phyloP scores from a whole-genome alignment of 768 basidiomycete species.

The Mycena pura region DNA sequence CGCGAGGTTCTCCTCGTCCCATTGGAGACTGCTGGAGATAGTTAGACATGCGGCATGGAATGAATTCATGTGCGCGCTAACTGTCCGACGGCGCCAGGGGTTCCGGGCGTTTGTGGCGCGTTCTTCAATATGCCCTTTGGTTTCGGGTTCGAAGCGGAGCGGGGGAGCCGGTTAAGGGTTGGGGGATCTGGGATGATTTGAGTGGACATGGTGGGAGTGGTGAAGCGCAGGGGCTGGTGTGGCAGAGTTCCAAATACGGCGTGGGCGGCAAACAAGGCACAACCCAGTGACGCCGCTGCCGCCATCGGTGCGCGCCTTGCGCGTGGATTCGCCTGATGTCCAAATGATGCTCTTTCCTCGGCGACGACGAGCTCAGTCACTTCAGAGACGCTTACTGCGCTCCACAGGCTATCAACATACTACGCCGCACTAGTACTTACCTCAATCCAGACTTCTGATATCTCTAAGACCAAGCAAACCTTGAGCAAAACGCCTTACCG shows the following conservation, averaged over 20 bases:
- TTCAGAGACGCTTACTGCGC: no score
- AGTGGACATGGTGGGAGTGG: slow-evolving; percentile 29
- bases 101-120: slow-evolving; percentile 54
- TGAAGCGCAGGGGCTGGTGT: neutral
- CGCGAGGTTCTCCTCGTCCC: slow-evolving; percentile 95
- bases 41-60: slow-evolving; percentile 9
- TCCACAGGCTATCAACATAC: no score
- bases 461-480: no score
- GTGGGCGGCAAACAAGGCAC: slow-evolving; percentile 2
- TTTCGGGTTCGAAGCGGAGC: slow-evolving; percentile 71
- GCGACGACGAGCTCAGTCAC: no score
- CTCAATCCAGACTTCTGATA: no score
- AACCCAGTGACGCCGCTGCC: no score
- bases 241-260: slow-evolving; percentile 15
- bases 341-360: no score
- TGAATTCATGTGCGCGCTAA: slow-evolving; percentile 41
- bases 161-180: slow-evolving; percentile 56
- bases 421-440: no score
- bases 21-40: slow-evolving; percentile 70
- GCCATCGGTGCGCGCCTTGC: no score
- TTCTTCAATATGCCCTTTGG: slow-evolving; percentile 94
- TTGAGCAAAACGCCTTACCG: no score
- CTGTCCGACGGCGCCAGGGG: slow-evolving; percentile 55
- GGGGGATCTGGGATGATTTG: slow-evolving; percentile 49
- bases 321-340: no score